Evolutionary conservation across 345 rosid species (phyloP), one percentile per base, ranked within the genome.

Genomic region (Microcos paniculata): DNA sequence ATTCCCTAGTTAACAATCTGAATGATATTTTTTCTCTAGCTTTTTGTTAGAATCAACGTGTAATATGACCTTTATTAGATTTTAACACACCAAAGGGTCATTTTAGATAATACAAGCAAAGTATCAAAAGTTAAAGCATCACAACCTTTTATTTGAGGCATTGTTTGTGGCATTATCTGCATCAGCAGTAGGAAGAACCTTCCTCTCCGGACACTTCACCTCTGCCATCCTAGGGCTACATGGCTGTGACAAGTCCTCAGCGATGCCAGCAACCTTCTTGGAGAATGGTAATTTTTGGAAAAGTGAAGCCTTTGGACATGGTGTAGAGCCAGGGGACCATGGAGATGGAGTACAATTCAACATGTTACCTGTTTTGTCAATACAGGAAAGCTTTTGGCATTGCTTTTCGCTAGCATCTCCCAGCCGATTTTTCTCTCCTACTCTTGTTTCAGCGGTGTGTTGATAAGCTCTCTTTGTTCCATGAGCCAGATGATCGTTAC

Each of bases 91-190:
- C 38, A 11, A 28, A 42, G 72, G 31, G 23, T 21, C 31, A 6
- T 48, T 23, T 42, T 33, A 21, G 6, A 15, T 13, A 16, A 65
- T 43, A 15, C 8, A 18, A 42, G 24, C 28, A 57, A 24, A 24
- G 43, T 16, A 31, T 61, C 16, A 74, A 87, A 28, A 48, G 49
- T 64, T n/a, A 87, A 83, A 71, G 78, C 56, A 78, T 75, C 9
- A n/a, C 51, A 0, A 91, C 96, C 96, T 89, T 84, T 89, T 89
- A 88, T 89, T 91, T 57, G 88, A 91, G 76, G 63, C 76, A 80
- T 76, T 84, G 81, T 84, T 71, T 46, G 75, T 81, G 79, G 87
- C 82, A 78, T 86, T 71, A 73, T 87, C 82, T 56, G 79, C 73
- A 77, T 86, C 79, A 71, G 81, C 68, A 55, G 81, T 53, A 71